Evolutionary conservation across 345 rosid species (phyloP).

Genomic region (Luvunga scandens): DNA sequence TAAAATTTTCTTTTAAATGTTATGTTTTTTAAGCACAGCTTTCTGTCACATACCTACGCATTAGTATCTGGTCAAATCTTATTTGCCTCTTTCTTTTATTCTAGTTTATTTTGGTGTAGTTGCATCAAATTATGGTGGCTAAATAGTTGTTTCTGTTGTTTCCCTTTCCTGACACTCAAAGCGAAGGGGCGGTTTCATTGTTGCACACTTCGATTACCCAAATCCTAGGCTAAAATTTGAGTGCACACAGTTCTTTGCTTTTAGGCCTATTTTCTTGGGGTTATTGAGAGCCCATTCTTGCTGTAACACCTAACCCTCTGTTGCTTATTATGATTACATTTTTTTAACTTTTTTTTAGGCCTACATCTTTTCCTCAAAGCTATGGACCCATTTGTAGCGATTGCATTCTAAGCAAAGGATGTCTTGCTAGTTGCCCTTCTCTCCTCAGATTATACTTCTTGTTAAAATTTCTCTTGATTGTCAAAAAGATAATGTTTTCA

Average conservation of each 20-base stretch:
- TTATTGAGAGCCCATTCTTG: background rate
- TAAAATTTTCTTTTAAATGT: background rate
- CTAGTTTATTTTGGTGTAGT: too few species aligned
- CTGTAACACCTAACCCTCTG: background rate
- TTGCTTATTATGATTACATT: background rate
- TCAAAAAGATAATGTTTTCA: background rate
- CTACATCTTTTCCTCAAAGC: background rate
- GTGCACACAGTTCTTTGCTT: background rate
- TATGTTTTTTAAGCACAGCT: background rate
- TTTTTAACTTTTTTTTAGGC: background rate
- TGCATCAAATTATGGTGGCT: too few species aligned
- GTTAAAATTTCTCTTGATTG: background rate
- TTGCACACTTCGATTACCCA: background rate
- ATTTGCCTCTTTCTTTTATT: too few species aligned
- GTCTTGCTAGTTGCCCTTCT: background rate
- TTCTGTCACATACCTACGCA: too few species aligned
- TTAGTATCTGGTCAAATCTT: too few species aligned
- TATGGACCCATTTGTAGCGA: background rate
- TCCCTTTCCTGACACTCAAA: background rate
- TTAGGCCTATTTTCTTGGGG: background rate
- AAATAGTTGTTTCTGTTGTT: background rate
- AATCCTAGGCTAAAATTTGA: background rate
- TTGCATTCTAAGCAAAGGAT: constrained; percentile 14
- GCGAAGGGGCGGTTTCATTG: background rate
- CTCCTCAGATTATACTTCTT: background rate